Base-by-base conservation (phyloP, 768 basidiomycete species). In the Lactarius tabidus region DNA sequence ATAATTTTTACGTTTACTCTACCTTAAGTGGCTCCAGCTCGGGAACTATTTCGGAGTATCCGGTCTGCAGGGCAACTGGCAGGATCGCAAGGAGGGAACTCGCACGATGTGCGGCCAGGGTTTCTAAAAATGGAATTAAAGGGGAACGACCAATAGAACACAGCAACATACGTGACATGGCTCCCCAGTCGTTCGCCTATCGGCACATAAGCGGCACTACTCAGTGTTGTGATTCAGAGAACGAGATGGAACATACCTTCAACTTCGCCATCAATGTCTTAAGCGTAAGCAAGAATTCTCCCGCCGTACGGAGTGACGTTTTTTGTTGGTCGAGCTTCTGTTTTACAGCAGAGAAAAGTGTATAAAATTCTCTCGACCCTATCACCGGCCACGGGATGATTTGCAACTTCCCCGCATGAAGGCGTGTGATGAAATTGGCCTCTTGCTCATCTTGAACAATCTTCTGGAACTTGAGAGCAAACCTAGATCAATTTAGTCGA, bases 361-460 rank as follows among this genome's bases (percentile, higher is more conserved):
- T 33, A 8, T 33, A 33, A 33, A 33, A 33, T 33, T 33, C 33
- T 3, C 3, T 33, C 33, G 33, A 33, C 33, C 33, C 33, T 4
- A 33, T 33, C 33, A 33, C 33, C 33, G 33, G 38, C 38, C 38
- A 39, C 12, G 38, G 85, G 15, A 86, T 78, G 10, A 87, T 86
- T 48, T 77, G 78, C 12, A 87, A 69, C 58, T 77, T 77, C 0
- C 85, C 85, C 0, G 77, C 77, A 63, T 87, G 86, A 4, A 87
- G 77, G 2, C 78, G 80, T 26, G 38, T 39, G 38, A 39, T 39
- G 38, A 39, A 87, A 65, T 87, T 87, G 0, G 81, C 75, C 36
- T 79, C 84, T 71, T 85, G 84, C 62, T 87, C 84, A 6, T 83
- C 79, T 59, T 82, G 78, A 20, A 87, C 85, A n/a, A 86, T 86